Conservation (phyloP, 768 basidiomycete genomes). For the Clitopilus passeckerianus region DNA sequence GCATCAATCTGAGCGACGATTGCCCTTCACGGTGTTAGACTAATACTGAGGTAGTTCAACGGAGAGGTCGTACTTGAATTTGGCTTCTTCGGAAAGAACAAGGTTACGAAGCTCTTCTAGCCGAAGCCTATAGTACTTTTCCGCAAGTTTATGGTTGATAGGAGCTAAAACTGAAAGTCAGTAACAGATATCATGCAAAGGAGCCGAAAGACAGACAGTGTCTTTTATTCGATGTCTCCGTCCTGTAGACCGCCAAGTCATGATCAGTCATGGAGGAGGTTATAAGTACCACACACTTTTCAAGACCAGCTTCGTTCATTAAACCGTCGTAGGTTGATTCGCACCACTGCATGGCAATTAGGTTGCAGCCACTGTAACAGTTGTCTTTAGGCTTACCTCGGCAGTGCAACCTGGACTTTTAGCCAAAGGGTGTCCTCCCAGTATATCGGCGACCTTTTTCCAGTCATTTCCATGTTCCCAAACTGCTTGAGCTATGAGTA, state of each 20-base stretch:
- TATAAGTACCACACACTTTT: slow-evolving; percentile 41
- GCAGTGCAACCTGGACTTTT: slow-evolving; percentile 56
- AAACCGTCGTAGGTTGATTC: slow-evolving; percentile 60
- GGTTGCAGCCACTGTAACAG: slow-evolving; percentile 5
- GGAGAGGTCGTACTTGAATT: slow-evolving; percentile 58
- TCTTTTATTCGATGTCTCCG: slow-evolving; percentile 44
- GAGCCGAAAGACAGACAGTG: slow-evolving; percentile 35
- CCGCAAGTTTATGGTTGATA: slow-evolving; percentile 64
- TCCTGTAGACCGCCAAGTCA: slow-evolving; percentile 24
- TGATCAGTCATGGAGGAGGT: background rate
- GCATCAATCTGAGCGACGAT: slow-evolving; percentile 73
- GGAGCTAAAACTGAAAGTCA: slow-evolving; percentile 40
- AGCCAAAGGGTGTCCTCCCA: slow-evolving; percentile 69
- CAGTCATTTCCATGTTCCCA: slow-evolving; percentile 78
- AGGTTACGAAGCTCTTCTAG: slow-evolving; percentile 67
- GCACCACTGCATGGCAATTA: slow-evolving; percentile 48
- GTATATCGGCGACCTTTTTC: slow-evolving; percentile 58
- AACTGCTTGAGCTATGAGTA: slow-evolving; percentile 82
- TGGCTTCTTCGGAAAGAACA: slow-evolving; percentile 67
- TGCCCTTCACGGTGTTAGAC: slow-evolving; percentile 30
- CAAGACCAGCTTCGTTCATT: slow-evolving; percentile 63
- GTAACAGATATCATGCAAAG: background rate
- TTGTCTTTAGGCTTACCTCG: slow-evolving; percentile 39
- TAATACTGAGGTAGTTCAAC: background rate
- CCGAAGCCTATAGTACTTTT: slow-evolving; percentile 67